Conservation (phyloP, 2,329 filamentous ascomycete genomes). For the Graphilbum ipis-grandicollis region DNA sequence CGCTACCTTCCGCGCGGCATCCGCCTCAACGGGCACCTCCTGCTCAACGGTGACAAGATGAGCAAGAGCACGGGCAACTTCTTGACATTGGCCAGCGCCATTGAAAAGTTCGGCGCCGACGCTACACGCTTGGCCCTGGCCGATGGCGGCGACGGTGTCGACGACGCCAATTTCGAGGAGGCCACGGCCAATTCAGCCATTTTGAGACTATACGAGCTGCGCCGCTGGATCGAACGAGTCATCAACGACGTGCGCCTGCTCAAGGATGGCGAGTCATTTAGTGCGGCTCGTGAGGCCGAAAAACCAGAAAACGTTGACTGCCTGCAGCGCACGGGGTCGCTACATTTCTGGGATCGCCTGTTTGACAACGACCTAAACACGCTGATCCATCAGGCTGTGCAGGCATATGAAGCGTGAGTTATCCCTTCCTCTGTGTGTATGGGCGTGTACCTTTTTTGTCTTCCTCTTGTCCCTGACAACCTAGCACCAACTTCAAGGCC, state of each 20-base stretch:
- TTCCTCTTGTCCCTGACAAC: neutral
- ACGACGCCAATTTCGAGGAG: constrained; percentile 96
- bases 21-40: constrained; percentile 80
- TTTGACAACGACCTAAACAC: constrained; percentile 89
- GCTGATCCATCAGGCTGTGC: constrained; percentile 47
- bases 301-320: constrained; percentile 27
- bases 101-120: constrained; percentile 87
- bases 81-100: constrained; percentile 71
- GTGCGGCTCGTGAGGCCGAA: neutral
- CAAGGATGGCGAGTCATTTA: neutral
- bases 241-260: neutral
- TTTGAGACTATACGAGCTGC: constrained; percentile 57
- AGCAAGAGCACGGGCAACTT: constrained; percentile 96
- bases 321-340: constrained; percentile 57
- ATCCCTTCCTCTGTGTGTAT: neutral
- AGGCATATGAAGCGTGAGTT: neutral
- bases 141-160: constrained; percentile 84
- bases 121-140: constrained; percentile 77
- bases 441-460: neutral
- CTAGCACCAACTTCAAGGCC: constrained; percentile 54
- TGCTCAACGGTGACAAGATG: constrained; percentile 98
- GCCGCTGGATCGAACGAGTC: constrained; percentile 37
- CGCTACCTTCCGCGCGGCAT: constrained; percentile 71
- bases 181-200: constrained; percentile 84
- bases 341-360: constrained; percentile 64